phyloP scores from a whole-genome alignment of 2,329 filamentous ascomycete species.

The Rhynchosporium secalis region DNA sequence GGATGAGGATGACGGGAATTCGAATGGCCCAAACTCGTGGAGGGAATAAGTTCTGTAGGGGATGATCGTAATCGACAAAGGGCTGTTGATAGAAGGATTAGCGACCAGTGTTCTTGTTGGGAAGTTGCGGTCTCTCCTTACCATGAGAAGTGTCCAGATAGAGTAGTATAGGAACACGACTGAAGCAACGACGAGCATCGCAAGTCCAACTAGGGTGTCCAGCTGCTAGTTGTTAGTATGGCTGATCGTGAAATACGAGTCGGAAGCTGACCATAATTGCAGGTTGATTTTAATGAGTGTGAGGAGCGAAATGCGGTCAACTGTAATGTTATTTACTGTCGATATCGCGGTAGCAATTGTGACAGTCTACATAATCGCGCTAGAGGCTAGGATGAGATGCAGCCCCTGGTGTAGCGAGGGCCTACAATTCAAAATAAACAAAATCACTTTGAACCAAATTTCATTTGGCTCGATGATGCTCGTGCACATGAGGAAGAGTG shows the following conservation, averaged over 20 bases:
- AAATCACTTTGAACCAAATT: too few relatives aligned
- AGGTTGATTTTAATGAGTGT: conserved; percentile 35
- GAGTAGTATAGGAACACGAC: conserved; percentile 89
- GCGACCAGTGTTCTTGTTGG: neutral
- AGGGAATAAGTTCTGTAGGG: conserved; percentile 91
- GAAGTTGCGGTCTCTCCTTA: conserved; percentile 48
- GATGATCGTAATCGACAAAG: conserved; percentile 93
- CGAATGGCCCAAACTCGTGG: conserved; percentile 98
- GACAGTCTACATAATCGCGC: neutral
- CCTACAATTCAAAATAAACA: neutral
- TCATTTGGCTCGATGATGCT: too few relatives aligned
- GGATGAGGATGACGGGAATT: conserved; percentile 93
- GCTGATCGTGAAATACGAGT: neutral
- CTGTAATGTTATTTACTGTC: conserved; percentile 9
- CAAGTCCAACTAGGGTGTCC: conserved; percentile 79
- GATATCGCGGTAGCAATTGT: neutral
- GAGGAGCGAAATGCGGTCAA: conserved; percentile 21
- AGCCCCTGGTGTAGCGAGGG: neutral
- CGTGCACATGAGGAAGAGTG: too few relatives aligned
- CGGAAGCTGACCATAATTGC: conserved; percentile 38
- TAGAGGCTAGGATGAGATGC: too few relatives aligned
- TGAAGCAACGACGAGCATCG: conserved; percentile 73
- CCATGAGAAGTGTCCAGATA: conserved; percentile 96
- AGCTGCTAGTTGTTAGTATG: conserved; percentile 57
- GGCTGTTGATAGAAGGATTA: conserved; percentile 58